A percentile compares a stretch with the other conserved stretches of the same genome.
Conservation (phyloP, 805 yeast species). For the Yarrowia keelungensis region DNA sequence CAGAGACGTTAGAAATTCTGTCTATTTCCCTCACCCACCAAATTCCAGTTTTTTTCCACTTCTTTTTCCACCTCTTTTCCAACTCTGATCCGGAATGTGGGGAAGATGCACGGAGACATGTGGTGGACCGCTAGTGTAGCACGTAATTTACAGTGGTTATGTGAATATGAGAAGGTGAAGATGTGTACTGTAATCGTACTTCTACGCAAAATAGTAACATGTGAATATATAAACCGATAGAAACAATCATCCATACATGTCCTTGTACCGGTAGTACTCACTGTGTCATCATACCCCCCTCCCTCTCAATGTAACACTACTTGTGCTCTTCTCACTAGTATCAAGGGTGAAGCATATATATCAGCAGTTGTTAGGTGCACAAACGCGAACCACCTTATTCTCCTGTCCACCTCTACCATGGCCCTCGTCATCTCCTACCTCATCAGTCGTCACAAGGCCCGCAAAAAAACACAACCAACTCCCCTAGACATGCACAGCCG, state of each 20-base stretch:
- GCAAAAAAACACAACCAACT: not conserved
- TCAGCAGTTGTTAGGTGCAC: not conserved
- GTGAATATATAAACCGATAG: no score
- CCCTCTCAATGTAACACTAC: no score
- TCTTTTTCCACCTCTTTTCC: no score
- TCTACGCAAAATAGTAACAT: no score
- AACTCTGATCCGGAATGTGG: conserved; percentile 16
- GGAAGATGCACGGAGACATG: not conserved
- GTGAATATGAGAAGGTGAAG: no score
- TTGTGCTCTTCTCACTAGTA: no score
- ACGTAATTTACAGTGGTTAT: not conserved
- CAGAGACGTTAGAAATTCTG: not conserved
- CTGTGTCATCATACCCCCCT: no score
- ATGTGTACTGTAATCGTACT: no score
- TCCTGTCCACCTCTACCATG: not conserved
- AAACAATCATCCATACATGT: no score
- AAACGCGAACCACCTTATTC: conserved; percentile 4
- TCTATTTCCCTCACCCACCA: no score
- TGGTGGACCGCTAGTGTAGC: not conserved
- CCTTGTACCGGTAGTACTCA: no score
- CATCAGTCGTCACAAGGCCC: conserved; percentile 7
- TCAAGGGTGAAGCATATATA: not conserved
- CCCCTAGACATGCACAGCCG: not conserved
- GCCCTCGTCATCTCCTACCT: conserved; percentile 12
- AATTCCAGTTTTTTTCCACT: no score